Percentiles rank a stretch among this genome's conserved stretches.
Evolutionary conservation across 2,329 filamentous ascomycete genomes (phyloP).

Genomic region (Albophoma yamanashiensis): DNA sequence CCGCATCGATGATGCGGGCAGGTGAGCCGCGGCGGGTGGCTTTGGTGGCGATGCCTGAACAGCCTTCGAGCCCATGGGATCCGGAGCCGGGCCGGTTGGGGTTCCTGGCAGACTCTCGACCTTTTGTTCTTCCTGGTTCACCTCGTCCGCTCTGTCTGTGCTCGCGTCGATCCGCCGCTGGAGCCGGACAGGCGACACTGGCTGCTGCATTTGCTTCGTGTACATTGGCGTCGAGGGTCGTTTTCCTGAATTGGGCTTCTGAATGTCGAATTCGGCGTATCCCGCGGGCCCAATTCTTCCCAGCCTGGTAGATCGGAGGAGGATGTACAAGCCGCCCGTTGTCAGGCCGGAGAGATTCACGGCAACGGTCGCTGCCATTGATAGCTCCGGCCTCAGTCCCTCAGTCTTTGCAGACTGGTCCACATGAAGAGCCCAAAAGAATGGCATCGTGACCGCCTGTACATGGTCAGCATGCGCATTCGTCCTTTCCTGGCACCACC

Average conservation of each 20-base stretch:
- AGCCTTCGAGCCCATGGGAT: background rate
- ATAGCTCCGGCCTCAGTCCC: slow-evolving; percentile 27
- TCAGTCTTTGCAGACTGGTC: slow-evolving; percentile 26
- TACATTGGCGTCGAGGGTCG: slow-evolving; percentile 5
- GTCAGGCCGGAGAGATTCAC: slow-evolving; percentile 56
- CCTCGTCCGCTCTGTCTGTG: background rate
- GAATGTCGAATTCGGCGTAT: slow-evolving; percentile 32
- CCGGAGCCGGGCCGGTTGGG: background rate
- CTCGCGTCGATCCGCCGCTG: background rate
- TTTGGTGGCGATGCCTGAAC: background rate
- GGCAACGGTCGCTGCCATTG: slow-evolving; percentile 55
- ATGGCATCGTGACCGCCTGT: slow-evolving; percentile 50
- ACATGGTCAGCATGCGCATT: background rate
- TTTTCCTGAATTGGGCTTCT: slow-evolving; percentile 12
- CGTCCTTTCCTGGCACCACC: background rate
- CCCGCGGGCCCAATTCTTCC: slow-evolving; percentile 39
- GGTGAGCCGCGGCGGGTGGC: background rate
- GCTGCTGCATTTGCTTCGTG: slow-evolving; percentile 10
- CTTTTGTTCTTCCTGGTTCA: background rate
- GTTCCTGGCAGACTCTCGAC: background rate
- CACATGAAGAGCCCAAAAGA: slow-evolving; percentile 48
- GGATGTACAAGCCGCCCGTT: slow-evolving; percentile 55
- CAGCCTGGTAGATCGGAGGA: slow-evolving; percentile 52
- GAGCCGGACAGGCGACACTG: slow-evolving; percentile 5
- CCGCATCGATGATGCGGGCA: background rate